phyloP scores from a whole-genome alignment of 805 yeast genomes.

The Saccharomycopsis amapae region DNA sequence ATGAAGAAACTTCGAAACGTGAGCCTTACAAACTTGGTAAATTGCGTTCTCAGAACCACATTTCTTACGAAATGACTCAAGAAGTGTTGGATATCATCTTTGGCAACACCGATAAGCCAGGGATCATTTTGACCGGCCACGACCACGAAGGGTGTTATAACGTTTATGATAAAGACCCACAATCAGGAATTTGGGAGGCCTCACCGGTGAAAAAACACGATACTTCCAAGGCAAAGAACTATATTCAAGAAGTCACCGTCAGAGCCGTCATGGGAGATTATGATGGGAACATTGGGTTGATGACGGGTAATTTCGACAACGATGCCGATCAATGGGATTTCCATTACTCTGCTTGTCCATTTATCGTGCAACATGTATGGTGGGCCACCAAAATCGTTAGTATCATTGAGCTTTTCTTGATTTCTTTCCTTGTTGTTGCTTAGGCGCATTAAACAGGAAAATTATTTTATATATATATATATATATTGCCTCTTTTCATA shows the following conservation, averaged over 20 bases:
- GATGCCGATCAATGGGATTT: slow-evolving; percentile 49
- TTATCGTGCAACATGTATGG: slow-evolving; percentile 88
- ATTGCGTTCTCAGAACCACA: slow-evolving; percentile 80
- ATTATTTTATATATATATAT: background rate
- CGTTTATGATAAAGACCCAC: slow-evolving; percentile 43
- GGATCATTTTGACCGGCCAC: slow-evolving; percentile 86
- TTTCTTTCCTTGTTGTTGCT: slow-evolving; percentile 26
- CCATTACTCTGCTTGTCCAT: slow-evolving; percentile 68
- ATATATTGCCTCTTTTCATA: background rate
- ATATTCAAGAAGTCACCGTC: slow-evolving; percentile 73
- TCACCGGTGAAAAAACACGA: slow-evolving; percentile 26
- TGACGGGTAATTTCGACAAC: slow-evolving; percentile 62
- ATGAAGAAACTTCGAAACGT: slow-evolving; percentile 39
- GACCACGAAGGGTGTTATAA: slow-evolving; percentile 93
- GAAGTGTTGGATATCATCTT: slow-evolving; percentile 67
- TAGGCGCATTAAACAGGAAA: too few relatives aligned
- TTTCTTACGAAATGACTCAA: slow-evolving; percentile 59
- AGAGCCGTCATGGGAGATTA: slow-evolving; percentile 95
- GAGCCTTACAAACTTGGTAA: slow-evolving; percentile 66
- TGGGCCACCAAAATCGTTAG: slow-evolving; percentile 71
- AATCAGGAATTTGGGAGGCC: slow-evolving; percentile 51
- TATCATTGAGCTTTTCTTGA: slow-evolving; percentile 34
- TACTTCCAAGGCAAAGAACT: slow-evolving; percentile 25
- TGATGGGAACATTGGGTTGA: slow-evolving; percentile 80
- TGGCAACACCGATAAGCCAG: slow-evolving; percentile 50